These are phyloP conservation scores for Neobulgaria alba DNA, from an alignment of 2,329 filamentous ascomycete genomes.

Conservation along the genomic window DNA sequence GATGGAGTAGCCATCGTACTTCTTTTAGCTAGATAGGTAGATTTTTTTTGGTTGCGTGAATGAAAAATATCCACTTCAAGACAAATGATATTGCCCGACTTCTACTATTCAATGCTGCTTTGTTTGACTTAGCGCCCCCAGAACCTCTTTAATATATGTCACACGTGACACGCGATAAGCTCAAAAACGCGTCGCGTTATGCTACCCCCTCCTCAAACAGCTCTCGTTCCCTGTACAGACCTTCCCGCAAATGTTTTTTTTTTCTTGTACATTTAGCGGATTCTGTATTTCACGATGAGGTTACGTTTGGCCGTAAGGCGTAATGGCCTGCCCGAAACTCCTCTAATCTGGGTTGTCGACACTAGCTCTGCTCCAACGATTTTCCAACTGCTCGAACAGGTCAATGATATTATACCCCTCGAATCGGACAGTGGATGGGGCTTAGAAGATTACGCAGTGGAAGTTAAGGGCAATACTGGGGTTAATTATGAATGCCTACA, in stretches of 20 bases:
- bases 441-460: constrained; percentile 81
- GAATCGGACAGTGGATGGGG: constrained; percentile 71
- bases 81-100: no score
- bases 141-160: no score
- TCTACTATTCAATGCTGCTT: no score
- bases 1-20: no score
- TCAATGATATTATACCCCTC: constrained; percentile 74
- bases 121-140: no score
- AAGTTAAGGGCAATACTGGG: constrained; percentile 49
- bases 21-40: no score
- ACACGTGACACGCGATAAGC: no score
- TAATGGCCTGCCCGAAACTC: constrained; percentile 62
- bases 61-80: no score
- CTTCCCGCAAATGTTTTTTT: background rate
- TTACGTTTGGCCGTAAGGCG: constrained; percentile 66
- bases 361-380: constrained; percentile 52
- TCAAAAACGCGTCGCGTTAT: background rate
- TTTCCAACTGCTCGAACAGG: constrained; percentile 64
- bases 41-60: no score
- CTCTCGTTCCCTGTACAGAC: background rate
- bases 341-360: constrained; percentile 61
- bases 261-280: constrained; percentile 5
- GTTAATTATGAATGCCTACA: constrained; percentile 78
- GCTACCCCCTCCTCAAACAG: background rate
- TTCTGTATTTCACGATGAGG: constrained; percentile 42